These are phyloP conservation scores for Acanthamoeba royreba DNA, from an alignment of 208 protist genomes.

Conservation along the genomic window DNA sequence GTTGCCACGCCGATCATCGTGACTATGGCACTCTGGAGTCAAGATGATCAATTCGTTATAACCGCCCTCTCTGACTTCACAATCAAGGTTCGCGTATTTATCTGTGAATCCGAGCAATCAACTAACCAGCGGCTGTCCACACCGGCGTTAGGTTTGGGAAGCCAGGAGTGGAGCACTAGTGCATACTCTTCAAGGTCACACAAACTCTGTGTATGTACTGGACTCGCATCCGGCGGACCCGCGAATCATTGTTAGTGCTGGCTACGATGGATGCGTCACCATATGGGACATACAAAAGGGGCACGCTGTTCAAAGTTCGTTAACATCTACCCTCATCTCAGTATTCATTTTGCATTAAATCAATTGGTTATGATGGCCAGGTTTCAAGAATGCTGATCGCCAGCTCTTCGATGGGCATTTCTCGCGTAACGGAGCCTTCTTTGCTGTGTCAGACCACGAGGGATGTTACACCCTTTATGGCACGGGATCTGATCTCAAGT, in stretches of 20 bases:
- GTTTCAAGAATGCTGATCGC: background rate
- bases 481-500: background rate
- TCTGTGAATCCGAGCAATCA: background rate
- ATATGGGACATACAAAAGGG: constrained; percentile 38
- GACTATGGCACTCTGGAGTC: constrained; percentile 44
- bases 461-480: constrained; percentile 25
- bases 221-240: constrained; percentile 16
- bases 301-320: background rate
- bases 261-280: constrained; percentile 11
- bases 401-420: constrained; percentile 47
- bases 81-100: constrained; percentile 13
- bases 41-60: constrained; percentile 34
- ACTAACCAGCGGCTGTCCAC: background rate
- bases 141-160: background rate
- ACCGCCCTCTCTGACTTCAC: constrained; percentile 41
- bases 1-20: background rate
- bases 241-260: constrained; percentile 19
- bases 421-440: background rate
- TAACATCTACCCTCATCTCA: background rate
- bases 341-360: background rate
- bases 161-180: background rate
- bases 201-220: constrained; percentile 35
- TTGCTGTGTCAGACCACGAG: constrained; percentile 36
- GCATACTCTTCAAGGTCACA: background rate
- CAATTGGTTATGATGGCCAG: background rate